Percentiles rank a stretch among this genome's conserved stretches.
phyloP scores from a whole-genome alignment of 495 filamentous ascomycete species.

The Rostrohypoxylon terebratum region DNA sequence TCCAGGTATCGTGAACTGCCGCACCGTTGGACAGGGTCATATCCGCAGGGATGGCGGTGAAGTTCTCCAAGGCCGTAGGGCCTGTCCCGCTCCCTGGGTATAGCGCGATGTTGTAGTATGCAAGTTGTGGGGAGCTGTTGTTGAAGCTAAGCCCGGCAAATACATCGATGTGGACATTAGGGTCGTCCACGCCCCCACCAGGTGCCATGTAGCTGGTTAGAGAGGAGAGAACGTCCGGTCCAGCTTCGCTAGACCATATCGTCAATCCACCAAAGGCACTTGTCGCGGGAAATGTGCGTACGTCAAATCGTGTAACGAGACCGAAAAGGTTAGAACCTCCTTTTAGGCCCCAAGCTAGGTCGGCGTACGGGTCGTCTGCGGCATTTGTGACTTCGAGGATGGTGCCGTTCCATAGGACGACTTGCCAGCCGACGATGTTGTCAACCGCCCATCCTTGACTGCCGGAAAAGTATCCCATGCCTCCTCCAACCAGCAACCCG shows the following conservation, averaged over 20 bases:
- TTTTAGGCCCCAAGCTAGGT: slow-evolving; percentile 67
- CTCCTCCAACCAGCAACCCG: slow-evolving; percentile 57
- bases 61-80: slow-evolving; percentile 17
- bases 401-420: slow-evolving; percentile 55
- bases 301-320: slow-evolving; percentile 55
- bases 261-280: slow-evolving; percentile 14
- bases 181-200: slow-evolving; percentile 16
- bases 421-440: slow-evolving; percentile 61
- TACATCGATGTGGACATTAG: slow-evolving; percentile 14
- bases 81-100: neutral
- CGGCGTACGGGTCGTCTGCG: slow-evolving; percentile 51
- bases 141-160: slow-evolving; percentile 38
- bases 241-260: slow-evolving; percentile 10
- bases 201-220: slow-evolving; percentile 13
- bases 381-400: slow-evolving; percentile 48
- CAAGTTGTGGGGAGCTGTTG: slow-evolving; percentile 18
- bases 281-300: slow-evolving; percentile 17
- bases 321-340: slow-evolving; percentile 64
- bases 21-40: slow-evolving; percentile 10
- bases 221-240: slow-evolving; percentile 8
- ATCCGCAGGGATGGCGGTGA: slow-evolving; percentile 12
- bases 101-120: slow-evolving; percentile 15
- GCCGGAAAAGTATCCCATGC: slow-evolving; percentile 56
- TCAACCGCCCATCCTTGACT: slow-evolving; percentile 61
- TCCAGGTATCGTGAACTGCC: slow-evolving; percentile 10